Conservation (phyloP, 1,284 basidiomycete species). For the Moesziomyces globuligerus region DNA sequence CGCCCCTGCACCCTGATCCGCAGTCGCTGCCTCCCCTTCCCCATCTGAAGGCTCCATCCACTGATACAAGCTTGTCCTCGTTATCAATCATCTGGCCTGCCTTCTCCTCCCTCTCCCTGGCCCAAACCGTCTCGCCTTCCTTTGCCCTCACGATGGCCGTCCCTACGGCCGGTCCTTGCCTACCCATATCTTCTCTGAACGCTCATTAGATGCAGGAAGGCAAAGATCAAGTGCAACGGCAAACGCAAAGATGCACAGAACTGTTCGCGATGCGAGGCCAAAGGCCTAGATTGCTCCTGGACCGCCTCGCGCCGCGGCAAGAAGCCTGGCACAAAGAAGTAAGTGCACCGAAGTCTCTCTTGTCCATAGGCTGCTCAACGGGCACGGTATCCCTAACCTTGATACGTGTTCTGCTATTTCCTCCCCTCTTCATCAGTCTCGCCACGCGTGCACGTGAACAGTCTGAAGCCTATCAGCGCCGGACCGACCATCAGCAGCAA, state of each 20-base stretch:
- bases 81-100: too few species aligned
- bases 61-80: conserved; percentile 2
- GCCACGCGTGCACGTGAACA: conserved; percentile 45
- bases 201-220: conserved; percentile 35
- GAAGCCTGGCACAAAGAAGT: conserved; percentile 51
- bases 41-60: background rate
- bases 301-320: conserved; percentile 43
- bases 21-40: conserved; percentile 6
- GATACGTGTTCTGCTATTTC: background rate
- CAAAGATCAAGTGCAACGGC: conserved; percentile 53
- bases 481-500: conserved; percentile 10
- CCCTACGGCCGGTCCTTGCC: too few species aligned
- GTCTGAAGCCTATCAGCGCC: conserved; percentile 32
- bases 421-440: conserved; percentile 17
- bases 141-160: too few species aligned
- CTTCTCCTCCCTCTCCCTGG: background rate
- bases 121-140: background rate
- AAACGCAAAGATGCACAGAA: conserved; percentile 48
- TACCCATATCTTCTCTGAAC: background rate
- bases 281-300: conserved; percentile 46
- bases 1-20: conserved; percentile 5
- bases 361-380: background rate
- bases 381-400: too few species aligned
- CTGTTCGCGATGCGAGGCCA: conserved; percentile 42
- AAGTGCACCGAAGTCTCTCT: conserved; percentile 1